These are phyloP conservation scores for Populus hybrid DNA, from an alignment of 441 rosid species.

Conservation along the genomic window DNA sequence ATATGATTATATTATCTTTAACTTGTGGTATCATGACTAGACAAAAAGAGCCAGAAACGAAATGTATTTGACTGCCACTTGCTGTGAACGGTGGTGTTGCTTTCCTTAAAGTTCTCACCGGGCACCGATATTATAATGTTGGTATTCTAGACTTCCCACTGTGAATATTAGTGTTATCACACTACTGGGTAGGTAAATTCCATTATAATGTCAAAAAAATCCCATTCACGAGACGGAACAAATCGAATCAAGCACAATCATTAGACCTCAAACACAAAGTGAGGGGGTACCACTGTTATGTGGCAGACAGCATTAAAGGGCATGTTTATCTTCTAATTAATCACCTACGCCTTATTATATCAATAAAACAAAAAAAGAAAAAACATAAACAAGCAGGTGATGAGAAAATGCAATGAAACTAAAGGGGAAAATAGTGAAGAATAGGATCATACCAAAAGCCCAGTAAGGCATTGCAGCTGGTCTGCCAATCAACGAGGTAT, in stretches of 20 bases:
- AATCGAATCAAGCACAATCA: conserved; percentile 1
- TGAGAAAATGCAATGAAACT: neutral
- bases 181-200: neutral
- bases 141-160: too few relatives aligned
- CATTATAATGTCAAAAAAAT: conserved; percentile 2
- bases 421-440: neutral
- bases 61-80: too few relatives aligned
- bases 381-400: neutral
- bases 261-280: neutral
- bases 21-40: neutral
- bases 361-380: neutral
- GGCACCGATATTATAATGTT: too few relatives aligned
- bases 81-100: too few relatives aligned
- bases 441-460: conserved; percentile 64
- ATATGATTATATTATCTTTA: neutral
- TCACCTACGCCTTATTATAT: too few relatives aligned
- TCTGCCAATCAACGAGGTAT: conserved; percentile 73
- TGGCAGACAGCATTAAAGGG: neutral
- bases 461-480: conserved; percentile 99
- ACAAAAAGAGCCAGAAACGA: neutral
- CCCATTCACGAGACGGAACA: neutral
- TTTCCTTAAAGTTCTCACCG: too few relatives aligned
- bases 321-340: neutral
- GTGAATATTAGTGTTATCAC: neutral
- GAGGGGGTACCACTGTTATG: too few relatives aligned